A percentile compares a stretch with the other conserved stretches of the same genome.
These are phyloP conservation scores for Yamadazyma membranifaciens DNA, from an alignment of 1,139 yeast species.

Conservation along the genomic window DNA sequence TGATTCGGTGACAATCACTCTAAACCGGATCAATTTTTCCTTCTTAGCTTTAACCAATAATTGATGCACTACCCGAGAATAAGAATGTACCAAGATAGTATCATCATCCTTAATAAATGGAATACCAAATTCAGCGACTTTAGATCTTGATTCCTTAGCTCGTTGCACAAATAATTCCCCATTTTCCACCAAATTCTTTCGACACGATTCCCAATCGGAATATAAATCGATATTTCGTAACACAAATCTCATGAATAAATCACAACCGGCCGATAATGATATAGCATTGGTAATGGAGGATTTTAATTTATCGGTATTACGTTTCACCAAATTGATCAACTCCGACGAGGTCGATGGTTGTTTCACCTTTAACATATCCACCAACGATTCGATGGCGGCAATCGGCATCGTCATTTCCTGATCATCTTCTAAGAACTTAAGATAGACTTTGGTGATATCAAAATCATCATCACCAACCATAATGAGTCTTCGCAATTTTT, in stretches of 20 bases:
- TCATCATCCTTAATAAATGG: constrained; percentile 94
- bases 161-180: constrained; percentile 90
- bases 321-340: constrained; percentile 74
- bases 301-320: constrained; percentile 73
- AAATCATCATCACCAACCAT: constrained; percentile 32
- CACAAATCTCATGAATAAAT: constrained; percentile 90
- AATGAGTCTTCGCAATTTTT: constrained; percentile 1
- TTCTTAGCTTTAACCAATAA: constrained; percentile 73
- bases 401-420: constrained; percentile 98
- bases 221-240: constrained; percentile 83
- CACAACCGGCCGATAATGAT: constrained; percentile 96
- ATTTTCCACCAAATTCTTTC: constrained; percentile 83
- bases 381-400: constrained; percentile 95
- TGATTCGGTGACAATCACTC: constrained; percentile 91
- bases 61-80: constrained; percentile 84
- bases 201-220: constrained; percentile 96
- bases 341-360: constrained; percentile 95
- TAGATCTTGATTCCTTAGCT: constrained; percentile 85
- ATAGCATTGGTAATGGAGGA: constrained; percentile 84
- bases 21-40: constrained; percentile 70
- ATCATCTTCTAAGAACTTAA: constrained; percentile 79
- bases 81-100: constrained; percentile 84
- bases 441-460: constrained; percentile 78
- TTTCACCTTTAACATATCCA: constrained; percentile 73
- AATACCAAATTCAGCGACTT: constrained; percentile 84